Evolutionary conservation across 2,329 filamentous ascomycete genomes (phyloP).

Genomic region (Sporothrix pseudoabietina): DNA sequence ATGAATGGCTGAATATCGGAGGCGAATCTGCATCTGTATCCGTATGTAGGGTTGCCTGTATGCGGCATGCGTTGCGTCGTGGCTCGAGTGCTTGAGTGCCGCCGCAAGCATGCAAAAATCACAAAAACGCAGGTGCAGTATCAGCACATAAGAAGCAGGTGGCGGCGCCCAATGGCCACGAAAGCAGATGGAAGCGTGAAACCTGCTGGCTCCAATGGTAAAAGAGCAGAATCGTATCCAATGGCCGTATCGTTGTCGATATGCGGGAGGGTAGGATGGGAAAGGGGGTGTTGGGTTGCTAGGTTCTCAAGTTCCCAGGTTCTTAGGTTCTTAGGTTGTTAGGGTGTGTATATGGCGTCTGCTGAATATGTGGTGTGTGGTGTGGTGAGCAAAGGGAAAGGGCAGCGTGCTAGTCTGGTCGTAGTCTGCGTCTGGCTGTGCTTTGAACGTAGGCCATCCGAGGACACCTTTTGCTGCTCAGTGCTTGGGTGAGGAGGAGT

Average conservation of each 20-base stretch:
- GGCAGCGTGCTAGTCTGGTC: neutral
- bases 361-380: constrained; percentile 13
- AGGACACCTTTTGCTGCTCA: neutral
- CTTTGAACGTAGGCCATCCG: neutral
- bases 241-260: neutral
- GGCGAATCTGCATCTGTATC: neutral
- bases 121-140: neutral
- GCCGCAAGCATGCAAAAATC: constrained; percentile 14
- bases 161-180: constrained; percentile 20
- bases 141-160: constrained; percentile 1
- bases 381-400: constrained; percentile 18
- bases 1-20: constrained; percentile 23
- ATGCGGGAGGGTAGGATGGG: constrained; percentile 13
- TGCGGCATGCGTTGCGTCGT: constrained; percentile 31
- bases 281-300: neutral
- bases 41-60: neutral
- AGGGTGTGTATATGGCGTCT: constrained; percentile 1
- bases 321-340: no score
- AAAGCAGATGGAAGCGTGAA: constrained; percentile 19
- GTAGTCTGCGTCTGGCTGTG: neutral
- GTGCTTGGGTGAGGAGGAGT: neutral
- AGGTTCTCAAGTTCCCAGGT: no score
- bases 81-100: constrained; percentile 32
- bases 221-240: constrained; percentile 7
- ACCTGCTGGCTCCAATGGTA: constrained; percentile 28